Conservation (phyloP, 1,139 yeast species). For the Pichia sp. region DNA sequence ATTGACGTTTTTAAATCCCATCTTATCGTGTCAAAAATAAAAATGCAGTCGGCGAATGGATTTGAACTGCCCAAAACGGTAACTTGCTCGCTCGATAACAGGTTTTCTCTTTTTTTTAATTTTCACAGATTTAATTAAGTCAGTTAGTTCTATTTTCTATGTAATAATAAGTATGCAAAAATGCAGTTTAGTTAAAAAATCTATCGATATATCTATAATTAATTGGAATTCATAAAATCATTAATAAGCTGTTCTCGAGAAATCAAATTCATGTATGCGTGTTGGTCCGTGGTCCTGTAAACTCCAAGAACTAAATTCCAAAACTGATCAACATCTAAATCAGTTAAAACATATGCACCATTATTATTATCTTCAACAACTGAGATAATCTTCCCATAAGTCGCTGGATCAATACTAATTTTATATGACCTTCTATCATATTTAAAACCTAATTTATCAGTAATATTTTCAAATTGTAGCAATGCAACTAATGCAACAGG, state of each 20-base stretch:
- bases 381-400: constrained; percentile 22
- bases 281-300: constrained; percentile 29
- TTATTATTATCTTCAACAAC: constrained; percentile 29
- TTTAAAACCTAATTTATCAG: constrained; percentile 30
- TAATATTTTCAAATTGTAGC: constrained; percentile 38
- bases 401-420: constrained; percentile 33
- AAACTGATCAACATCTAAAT: constrained; percentile 42
- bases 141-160: too few relatives aligned
- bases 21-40: neutral
- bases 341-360: constrained; percentile 42
- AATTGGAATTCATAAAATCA: constrained; percentile 1
- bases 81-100: neutral
- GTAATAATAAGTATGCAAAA: too few relatives aligned
- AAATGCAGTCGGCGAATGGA: neutral
- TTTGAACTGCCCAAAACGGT: neutral
- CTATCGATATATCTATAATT: too few relatives aligned
- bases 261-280: constrained; percentile 16
- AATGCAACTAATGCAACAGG: constrained; percentile 64
- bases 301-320: constrained; percentile 47
- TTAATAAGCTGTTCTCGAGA: constrained; percentile 7
- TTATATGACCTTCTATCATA: constrained; percentile 31
- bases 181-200: too few relatives aligned
- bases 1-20: neutral
- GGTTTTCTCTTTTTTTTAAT: neutral
- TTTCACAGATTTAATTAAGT: too few relatives aligned